phyloP scores from a whole-genome alignment of 768 basidiomycete species.

The Lactarius pseudohatsudake region DNA sequence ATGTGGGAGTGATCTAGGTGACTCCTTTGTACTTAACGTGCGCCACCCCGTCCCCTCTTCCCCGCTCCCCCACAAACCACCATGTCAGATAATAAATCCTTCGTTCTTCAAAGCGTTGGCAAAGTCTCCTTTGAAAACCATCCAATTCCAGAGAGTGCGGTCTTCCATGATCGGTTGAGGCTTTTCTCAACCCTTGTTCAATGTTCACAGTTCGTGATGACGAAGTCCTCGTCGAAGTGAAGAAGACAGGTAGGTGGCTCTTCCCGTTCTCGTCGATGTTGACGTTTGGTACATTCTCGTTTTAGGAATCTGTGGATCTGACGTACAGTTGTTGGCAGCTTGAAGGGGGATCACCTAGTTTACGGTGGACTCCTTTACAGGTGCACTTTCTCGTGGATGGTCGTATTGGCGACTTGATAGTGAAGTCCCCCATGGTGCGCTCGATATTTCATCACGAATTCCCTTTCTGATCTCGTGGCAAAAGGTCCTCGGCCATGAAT shows the following conservation, averaged over 20 bases:
- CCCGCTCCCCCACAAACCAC: slow-evolving; percentile 27
- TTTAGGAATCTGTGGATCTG: slow-evolving; percentile 87
- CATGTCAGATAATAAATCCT: slow-evolving; percentile 78
- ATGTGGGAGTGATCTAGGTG: background rate
- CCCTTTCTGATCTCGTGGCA: slow-evolving; percentile 5
- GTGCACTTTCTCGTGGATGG: slow-evolving; percentile 81
- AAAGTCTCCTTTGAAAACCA: slow-evolving; percentile 70
- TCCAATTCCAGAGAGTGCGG: slow-evolving; percentile 69
- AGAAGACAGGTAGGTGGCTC: slow-evolving; percentile 75
- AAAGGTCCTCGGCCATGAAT: slow-evolving; percentile 95
- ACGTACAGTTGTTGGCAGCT: slow-evolving; percentile 47
- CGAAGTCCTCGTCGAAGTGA: slow-evolving; percentile 86
- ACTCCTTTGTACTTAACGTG: slow-evolving; percentile 1
- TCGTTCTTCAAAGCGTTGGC: slow-evolving; percentile 70
- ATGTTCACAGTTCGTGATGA: slow-evolving; percentile 54
- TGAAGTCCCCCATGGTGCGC: slow-evolving; percentile 74
- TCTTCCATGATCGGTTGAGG: background rate
- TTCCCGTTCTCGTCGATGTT: slow-evolving; percentile 9
- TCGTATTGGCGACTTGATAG: slow-evolving; percentile 76
- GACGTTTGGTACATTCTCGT: slow-evolving; percentile 7
- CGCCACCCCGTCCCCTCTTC: background rate
- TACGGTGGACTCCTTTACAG: slow-evolving; percentile 37
- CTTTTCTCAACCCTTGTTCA: slow-evolving; percentile 22
- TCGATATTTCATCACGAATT: slow-evolving; percentile 11
- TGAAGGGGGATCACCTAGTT: slow-evolving; percentile 24